A percentile compares a stretch with the other conserved stretches of the same genome.
Evolutionary conservation across 768 basidiomycete species (phyloP).

Genomic region (Omphalotus guepiniiformis): DNA sequence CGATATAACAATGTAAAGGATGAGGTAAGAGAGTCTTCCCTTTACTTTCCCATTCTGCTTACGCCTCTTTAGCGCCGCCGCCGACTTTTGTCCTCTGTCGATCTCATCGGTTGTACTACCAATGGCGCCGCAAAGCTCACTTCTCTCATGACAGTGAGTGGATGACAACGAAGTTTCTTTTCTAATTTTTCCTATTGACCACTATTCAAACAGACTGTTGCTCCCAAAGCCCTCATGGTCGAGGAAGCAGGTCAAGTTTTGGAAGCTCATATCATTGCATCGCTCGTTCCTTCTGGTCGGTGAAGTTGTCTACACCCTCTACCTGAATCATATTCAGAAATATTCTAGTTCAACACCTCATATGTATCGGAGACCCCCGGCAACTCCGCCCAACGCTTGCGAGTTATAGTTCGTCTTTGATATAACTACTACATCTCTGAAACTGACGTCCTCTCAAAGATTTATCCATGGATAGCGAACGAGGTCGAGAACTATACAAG

Average conservation of each 20-base stretch:
- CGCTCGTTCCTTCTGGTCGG: constrained; percentile 46
- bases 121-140: constrained; percentile 71
- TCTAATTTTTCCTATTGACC: not conserved
- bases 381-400: constrained; percentile 69
- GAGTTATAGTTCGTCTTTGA: constrained; percentile 46
- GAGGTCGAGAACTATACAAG: constrained; percentile 50
- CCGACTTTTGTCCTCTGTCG: constrained; percentile 44
- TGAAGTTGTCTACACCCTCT: not conserved
- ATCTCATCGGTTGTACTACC: constrained; percentile 76
- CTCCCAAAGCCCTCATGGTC: constrained; percentile 60
- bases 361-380: constrained; percentile 76
- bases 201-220: constrained; percentile 38
- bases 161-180: not conserved
- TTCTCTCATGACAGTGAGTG: constrained; percentile 48
- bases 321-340: not conserved
- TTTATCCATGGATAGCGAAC: constrained; percentile 63
- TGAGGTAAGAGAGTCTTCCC: constrained; percentile 35
- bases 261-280: constrained; percentile 69
- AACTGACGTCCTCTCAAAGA: constrained; percentile 30
- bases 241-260: constrained; percentile 84
- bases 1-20: constrained; percentile 39
- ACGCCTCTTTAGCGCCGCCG: constrained; percentile 44
- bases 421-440: not conserved
- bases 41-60: not conserved
- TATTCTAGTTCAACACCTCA: constrained; percentile 57